Evolutionary conservation across 345 rosid species (phyloP).

Genomic region (Lenwebbia sp.): DNA sequence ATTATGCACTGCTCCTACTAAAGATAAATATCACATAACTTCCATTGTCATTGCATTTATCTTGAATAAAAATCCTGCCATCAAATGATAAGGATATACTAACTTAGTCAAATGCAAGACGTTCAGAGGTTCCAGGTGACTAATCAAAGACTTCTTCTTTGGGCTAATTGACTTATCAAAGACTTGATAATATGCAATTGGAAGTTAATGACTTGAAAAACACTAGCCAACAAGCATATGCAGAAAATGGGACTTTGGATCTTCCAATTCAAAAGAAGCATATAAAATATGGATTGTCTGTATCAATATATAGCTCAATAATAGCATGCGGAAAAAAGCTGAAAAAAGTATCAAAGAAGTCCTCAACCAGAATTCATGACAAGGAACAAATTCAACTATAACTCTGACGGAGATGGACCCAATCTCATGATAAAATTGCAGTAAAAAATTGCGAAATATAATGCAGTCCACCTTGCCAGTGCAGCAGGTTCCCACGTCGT

Average conservation of each 20-base stretch:
- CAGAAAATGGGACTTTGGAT: not conserved
- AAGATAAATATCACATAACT: not conserved
- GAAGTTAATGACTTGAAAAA: not conserved
- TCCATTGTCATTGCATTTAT: not conserved
- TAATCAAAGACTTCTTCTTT: not conserved
- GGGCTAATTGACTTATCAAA: not conserved
- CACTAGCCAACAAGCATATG: not conserved
- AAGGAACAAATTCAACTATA: not conserved
- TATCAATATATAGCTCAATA: not conserved
- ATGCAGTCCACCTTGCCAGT: conserved; percentile 51
- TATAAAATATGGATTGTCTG: not conserved
- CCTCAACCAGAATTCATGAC: not conserved
- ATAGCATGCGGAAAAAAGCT: not conserved
- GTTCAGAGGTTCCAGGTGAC: not conserved
- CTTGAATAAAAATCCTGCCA: not conserved
- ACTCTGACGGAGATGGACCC: not conserved
- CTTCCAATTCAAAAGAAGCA: not conserved
- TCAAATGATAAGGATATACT: not conserved
- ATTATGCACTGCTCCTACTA: not conserved
- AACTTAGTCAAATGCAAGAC: not conserved
- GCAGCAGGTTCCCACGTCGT: conserved; percentile 90
- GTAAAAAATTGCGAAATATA: not conserved
- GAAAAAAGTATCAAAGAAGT: not conserved
- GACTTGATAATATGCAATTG: not conserved
- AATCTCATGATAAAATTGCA: not conserved